Evolutionary conservation across 202 grass and related monocot species (phyloP).

Genomic region (Elaeis oleifera): DNA sequence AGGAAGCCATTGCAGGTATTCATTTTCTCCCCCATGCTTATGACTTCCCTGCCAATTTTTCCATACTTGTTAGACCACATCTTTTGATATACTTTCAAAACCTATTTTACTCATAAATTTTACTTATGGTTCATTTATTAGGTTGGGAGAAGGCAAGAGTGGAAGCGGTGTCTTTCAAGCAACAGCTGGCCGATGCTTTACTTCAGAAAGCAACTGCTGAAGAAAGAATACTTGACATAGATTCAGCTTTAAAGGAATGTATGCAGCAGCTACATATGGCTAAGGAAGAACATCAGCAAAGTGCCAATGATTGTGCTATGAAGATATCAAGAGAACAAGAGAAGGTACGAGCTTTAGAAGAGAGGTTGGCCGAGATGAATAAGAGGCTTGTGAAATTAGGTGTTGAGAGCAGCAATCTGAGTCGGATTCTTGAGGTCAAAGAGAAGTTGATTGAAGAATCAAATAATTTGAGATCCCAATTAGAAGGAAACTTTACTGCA

Average conservation of each 20-base stretch:
- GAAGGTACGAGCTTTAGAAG: constrained; percentile 60
- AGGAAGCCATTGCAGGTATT: constrained; percentile 83
- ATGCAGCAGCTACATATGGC: constrained; percentile 45
- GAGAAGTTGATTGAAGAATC: constrained; percentile 53
- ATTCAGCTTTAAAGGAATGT: constrained; percentile 67
- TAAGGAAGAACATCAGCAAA: constrained; percentile 46
- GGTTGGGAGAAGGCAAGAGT: constrained; percentile 80
- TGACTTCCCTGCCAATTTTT: not conserved
- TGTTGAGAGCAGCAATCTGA: constrained; percentile 49
- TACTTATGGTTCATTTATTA: constrained; percentile 6
- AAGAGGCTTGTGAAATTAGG: constrained; percentile 54
- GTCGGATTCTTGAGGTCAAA: constrained; percentile 42
- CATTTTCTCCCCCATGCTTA: constrained; percentile 3
- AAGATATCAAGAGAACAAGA: constrained; percentile 67
- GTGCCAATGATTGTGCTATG: constrained; percentile 28
- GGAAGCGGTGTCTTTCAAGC: constrained; percentile 58
- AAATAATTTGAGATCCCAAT: constrained; percentile 41
- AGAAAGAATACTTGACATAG: constrained; percentile 53
- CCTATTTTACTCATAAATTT: no score
- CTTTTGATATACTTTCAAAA: no score
- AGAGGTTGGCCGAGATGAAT: constrained; percentile 48
- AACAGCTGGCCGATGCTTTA: constrained; percentile 62
- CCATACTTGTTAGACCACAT: no score
- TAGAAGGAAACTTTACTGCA: constrained; percentile 46
- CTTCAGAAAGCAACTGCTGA: constrained; percentile 43